phyloP scores from a whole-genome alignment of 2,329 filamentous ascomycete species.

The Aspergillus jensenii region DNA sequence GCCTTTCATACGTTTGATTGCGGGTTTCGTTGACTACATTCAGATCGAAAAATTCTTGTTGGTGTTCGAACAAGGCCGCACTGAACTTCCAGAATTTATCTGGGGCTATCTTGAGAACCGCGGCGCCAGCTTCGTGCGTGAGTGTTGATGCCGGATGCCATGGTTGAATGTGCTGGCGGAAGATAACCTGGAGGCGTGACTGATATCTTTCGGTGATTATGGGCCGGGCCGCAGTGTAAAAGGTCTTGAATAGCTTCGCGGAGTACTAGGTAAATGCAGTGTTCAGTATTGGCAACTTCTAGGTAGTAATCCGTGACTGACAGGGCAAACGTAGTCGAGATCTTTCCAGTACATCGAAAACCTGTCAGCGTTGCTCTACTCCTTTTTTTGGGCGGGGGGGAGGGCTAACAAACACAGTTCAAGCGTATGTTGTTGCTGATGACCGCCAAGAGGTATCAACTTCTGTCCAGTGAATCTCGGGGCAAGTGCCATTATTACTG shows the following conservation, averaged over 20 bases:
- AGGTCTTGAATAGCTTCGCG: conserved; percentile 73
- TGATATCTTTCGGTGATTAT: conserved; percentile 60
- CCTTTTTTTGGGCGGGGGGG: too few species aligned
- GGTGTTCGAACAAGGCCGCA: conserved; percentile 65
- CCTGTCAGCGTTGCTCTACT: too few species aligned
- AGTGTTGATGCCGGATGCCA: conserved; percentile 89
- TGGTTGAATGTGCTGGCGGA: conserved; percentile 89
- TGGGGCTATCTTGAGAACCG: conserved; percentile 70
- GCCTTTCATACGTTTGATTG: conserved; percentile 77
- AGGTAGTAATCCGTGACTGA: conserved; percentile 24
- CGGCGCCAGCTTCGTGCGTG: conserved; percentile 71
- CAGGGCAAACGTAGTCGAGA: conserved; percentile 88
- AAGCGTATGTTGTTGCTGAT: conserved; percentile 34
- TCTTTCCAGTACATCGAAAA: conserved; percentile 40
- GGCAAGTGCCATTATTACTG: conserved; percentile 54
- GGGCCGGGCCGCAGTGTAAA: conserved; percentile 67
- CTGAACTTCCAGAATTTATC: conserved; percentile 79
- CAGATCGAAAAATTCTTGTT: conserved; percentile 80
- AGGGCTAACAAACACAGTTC: conserved; percentile 35
- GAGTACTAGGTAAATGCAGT: conserved; percentile 51
- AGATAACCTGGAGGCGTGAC: conserved; percentile 69
- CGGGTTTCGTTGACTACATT: conserved; percentile 79
- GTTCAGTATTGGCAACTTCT: not conserved
- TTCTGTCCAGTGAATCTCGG: conserved; percentile 59
- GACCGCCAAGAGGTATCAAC: conserved; percentile 21